These are phyloP conservation scores for Plantago coronopus DNA, from an alignment of 305 asterid species.

Conservation along the genomic window DNA sequence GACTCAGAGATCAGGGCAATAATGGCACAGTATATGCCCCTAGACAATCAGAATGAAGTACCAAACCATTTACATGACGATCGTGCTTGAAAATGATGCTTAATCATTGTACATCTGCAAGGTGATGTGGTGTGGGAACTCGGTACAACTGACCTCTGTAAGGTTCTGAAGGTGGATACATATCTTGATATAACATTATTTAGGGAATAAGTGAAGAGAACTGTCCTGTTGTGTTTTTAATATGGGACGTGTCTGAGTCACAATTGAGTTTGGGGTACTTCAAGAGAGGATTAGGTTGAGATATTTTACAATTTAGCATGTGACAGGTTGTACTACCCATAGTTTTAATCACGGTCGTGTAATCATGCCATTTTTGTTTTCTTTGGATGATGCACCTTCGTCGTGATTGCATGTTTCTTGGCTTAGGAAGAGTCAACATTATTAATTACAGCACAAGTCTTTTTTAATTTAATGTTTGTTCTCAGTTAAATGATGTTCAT, in stretches of 20 bases:
- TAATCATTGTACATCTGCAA: conserved; percentile 24
- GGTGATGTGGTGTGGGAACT: conserved; percentile 17
- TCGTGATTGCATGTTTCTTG: conserved; percentile 26
- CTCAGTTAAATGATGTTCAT: conserved; percentile 22
- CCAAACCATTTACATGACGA: conserved; percentile 51
- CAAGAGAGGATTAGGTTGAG: conserved; percentile 22
- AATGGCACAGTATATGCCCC: conserved; percentile 97
- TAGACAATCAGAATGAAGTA: conserved; percentile 77
- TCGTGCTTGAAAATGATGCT: conserved; percentile 51
- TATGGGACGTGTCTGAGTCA: conserved; percentile 17
- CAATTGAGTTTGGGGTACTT: conserved; percentile 26
- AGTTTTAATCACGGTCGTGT: conserved; percentile 15
- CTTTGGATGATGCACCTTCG: conserved; percentile 11
- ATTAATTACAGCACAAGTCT: conserved; percentile 11
- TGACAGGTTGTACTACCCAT: conserved; percentile 26
- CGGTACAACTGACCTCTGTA: neutral
- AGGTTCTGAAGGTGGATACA: neutral
- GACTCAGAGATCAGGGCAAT: conserved; percentile 94
- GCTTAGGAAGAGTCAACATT: conserved; percentile 20
- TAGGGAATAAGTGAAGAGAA: conserved; percentile 11
- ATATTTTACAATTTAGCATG: conserved; percentile 35
- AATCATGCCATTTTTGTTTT: neutral
- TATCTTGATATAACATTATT: neutral
- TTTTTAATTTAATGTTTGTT: conserved; percentile 18
- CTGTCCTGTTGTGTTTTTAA: conserved; percentile 8